phyloP scores from a whole-genome alignment of 2,329 filamentous ascomycete species.

The Calonectria ilicicola region DNA sequence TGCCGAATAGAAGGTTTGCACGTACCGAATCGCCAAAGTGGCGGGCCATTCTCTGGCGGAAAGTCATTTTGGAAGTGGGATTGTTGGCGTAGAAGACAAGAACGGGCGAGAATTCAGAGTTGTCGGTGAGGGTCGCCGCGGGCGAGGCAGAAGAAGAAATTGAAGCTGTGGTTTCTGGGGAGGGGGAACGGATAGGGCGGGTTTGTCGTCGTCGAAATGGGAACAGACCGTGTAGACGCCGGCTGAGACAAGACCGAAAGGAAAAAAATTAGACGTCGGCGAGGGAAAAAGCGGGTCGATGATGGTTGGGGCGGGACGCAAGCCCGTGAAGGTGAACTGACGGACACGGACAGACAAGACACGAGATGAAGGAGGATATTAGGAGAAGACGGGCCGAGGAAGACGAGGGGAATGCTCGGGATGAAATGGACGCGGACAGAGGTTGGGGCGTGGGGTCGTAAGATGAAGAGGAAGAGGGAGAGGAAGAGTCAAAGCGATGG shows the following conservation, averaged over 20 bases:
- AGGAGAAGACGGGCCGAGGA: not conserved
- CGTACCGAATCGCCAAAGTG: constrained; percentile 62
- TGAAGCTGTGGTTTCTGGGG: constrained; percentile 33
- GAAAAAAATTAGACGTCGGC: constrained; percentile 30
- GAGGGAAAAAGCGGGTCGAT: constrained; percentile 21
- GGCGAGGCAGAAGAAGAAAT: constrained; percentile 9
- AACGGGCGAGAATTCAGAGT: constrained; percentile 31
- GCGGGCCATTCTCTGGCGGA: constrained; percentile 58
- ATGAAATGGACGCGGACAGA: not conserved
- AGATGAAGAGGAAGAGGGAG: not conserved
- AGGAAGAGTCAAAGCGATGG: not conserved
- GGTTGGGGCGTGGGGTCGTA: constrained; percentile 3
- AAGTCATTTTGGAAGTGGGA: constrained; percentile 49
- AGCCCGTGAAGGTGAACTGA: not conserved
- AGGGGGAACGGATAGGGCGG: constrained; percentile 38
- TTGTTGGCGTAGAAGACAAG: constrained; percentile 26
- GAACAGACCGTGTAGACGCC: constrained; percentile 38
- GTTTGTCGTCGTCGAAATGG: constrained; percentile 37
- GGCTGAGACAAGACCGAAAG: constrained; percentile 22
- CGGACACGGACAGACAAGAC: not conserved
- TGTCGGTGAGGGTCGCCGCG: constrained; percentile 29
- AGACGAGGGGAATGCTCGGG: not conserved
- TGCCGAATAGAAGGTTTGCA: constrained; percentile 30
- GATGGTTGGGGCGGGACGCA: constrained; percentile 7
- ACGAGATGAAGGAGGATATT: not conserved